These are phyloP conservation scores for Diaporthe batatas DNA, from an alignment of 2,329 filamentous ascomycete species.

Conservation along the genomic window DNA sequence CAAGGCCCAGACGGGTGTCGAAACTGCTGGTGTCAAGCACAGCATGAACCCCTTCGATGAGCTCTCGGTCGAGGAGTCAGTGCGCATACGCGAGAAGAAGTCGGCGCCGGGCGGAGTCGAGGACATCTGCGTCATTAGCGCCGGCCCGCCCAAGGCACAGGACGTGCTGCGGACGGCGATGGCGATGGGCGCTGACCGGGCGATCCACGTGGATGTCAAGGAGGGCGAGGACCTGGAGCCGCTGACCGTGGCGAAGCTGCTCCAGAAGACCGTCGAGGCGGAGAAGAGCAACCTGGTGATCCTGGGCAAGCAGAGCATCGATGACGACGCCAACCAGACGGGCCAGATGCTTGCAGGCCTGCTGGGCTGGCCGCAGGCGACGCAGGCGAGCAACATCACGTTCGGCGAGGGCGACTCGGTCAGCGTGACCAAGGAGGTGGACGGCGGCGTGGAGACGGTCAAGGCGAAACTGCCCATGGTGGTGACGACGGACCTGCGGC, in stretches of 20 bases:
- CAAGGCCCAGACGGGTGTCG: constrained; percentile 85
- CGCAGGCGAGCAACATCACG: constrained; percentile 87
- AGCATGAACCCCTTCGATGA: constrained; percentile 99
- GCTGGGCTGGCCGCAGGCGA: constrained; percentile 93
- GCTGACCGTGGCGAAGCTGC: constrained; percentile 90
- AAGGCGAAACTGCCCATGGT: constrained; percentile 89
- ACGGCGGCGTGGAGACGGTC: constrained; percentile 94
- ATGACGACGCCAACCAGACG: constrained; percentile 95
- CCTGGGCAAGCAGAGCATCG: constrained; percentile 97
- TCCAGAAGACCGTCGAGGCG: constrained; percentile 82
- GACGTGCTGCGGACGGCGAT: constrained; percentile 95
- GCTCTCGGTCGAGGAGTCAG: constrained; percentile 95
- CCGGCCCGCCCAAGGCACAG: constrained; percentile 87
- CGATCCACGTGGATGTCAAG: constrained; percentile 85
- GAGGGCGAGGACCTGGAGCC: constrained; percentile 87
- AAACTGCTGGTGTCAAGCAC: constrained; percentile 94
- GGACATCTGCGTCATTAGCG: constrained; percentile 91
- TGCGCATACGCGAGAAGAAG: constrained; percentile 92
- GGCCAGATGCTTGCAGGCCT: constrained; percentile 97
- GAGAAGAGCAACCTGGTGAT: constrained; percentile 94
- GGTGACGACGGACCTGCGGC: constrained; percentile 91
- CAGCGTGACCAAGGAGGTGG: constrained; percentile 90
- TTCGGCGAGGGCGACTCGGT: constrained; percentile 79
- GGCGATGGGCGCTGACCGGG: constrained; percentile 98
- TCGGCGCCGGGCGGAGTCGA: constrained; percentile 79